A percentile compares a stretch with the other conserved stretches of the same genome.
Conservation (phyloP, 805 yeast genomes). For the Lachancea cidri region DNA sequence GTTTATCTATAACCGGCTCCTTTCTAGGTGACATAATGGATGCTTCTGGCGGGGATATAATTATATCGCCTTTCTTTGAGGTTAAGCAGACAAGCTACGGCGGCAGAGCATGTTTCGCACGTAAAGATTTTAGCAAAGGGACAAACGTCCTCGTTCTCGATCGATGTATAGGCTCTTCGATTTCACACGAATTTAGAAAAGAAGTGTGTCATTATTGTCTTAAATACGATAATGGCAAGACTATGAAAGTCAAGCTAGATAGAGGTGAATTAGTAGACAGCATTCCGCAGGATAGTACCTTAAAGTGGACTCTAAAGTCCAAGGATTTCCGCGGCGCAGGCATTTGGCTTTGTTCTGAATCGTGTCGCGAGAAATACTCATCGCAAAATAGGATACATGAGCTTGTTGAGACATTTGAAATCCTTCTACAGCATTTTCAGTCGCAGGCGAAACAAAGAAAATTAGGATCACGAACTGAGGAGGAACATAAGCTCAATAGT, state of each 20-base stretch:
- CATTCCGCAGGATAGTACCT: slow-evolving; percentile 1
- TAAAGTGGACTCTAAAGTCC: slow-evolving; percentile 7
- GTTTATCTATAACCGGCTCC: no score
- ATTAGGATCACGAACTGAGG: slow-evolving; percentile 4
- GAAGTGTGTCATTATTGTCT: slow-evolving; percentile 59
- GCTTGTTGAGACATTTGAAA: slow-evolving; percentile 35
- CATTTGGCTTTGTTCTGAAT: slow-evolving; percentile 49
- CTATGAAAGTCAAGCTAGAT: slow-evolving; percentile 39
- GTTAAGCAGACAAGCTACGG: slow-evolving; percentile 18
- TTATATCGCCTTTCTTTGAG: slow-evolving; percentile 8
- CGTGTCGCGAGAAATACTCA: slow-evolving; percentile 38
- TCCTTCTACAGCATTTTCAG: slow-evolving; percentile 17
- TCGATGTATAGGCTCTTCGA: slow-evolving; percentile 43
- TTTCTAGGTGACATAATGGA: background rate
- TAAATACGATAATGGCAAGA: slow-evolving; percentile 42
- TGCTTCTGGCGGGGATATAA: background rate
- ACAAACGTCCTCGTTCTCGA: slow-evolving; percentile 38
- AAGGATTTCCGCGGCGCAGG: slow-evolving; percentile 36
- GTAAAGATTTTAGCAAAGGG: slow-evolving; percentile 35
- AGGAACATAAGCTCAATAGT: slow-evolving; percentile 11
- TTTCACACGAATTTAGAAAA: slow-evolving; percentile 50
- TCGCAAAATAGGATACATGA: slow-evolving; percentile 34
- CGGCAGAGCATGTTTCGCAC: slow-evolving; percentile 53
- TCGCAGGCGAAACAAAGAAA: slow-evolving; percentile 30
- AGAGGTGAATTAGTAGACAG: slow-evolving; percentile 7